Base-by-base conservation (phyloP, 441 rosid genomes). In the Brassica hybrid region DNA sequence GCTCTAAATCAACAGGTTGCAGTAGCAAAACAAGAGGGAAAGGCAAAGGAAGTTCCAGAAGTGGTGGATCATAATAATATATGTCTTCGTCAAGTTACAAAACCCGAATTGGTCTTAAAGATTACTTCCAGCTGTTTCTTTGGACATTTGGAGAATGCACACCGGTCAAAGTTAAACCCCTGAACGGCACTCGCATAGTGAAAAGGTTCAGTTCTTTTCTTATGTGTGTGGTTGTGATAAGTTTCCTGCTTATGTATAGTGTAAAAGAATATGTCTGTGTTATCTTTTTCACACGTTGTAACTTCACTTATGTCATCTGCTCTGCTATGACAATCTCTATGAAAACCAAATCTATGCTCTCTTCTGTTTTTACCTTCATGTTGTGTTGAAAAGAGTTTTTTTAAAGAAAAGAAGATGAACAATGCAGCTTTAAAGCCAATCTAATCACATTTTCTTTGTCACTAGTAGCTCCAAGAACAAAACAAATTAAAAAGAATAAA, bases 201-300 rank as follows among this genome's bases (percentile, higher is more conserved):
- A 7, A 27, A 7, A 27, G 5, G 30, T 27, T 4, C 30, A 4
- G 6, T 18, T 71, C 61, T 72, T 48, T 50, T 67, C 38, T 52
- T 52, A 54, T 54, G 59, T 9, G 43, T 68, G 63, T 25, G 23
- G 11, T 27, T 69, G 82, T 73, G 78, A 54, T 54, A 48, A 57
- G 72, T 69, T 43, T 57, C 57, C 61, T 32, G 7, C 19, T 62
- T 43, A 69, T 74, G 72, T 68, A 64, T 69, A 79, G 79, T 74
- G 43, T 75, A 69, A 62, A 79, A 73, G 71, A 73, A 68, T 78
- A 67, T 68, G 38, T 9, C 17, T 67, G 52, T 78, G 65, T 61
- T 18, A 56, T 79, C 75, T 74, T 57, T 57, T 69, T 27, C 30
- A 14, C 75, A 79, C 73, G 65, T 43, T 72, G 76, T 72, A 30